Evolutionary conservation across 2,329 filamentous ascomycete genomes (phyloP).

Genomic region (Blumeria hordei): DNA sequence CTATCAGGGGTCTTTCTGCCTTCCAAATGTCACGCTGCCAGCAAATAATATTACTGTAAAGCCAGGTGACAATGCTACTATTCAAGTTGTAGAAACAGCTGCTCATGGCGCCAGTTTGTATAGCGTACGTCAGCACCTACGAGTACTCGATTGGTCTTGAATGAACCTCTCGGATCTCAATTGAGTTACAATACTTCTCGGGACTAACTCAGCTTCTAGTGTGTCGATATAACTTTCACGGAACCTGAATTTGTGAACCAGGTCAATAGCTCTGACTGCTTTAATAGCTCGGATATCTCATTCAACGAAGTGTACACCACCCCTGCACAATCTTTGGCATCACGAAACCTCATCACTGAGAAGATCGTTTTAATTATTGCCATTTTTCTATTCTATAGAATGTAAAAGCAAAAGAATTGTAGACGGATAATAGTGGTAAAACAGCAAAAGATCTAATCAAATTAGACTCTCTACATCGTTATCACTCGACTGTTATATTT

Average conservation of each 20-base stretch:
- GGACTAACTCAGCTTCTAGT: constrained; percentile 25
- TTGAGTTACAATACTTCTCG: neutral
- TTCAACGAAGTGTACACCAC: constrained; percentile 39
- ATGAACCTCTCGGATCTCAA: neutral
- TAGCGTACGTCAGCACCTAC: constrained; percentile 12
- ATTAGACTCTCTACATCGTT: too few relatives aligned
- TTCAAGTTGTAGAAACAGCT: constrained; percentile 66
- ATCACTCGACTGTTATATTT: too few relatives aligned
- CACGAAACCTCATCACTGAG: too few relatives aligned
- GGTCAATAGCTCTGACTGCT: constrained; percentile 67
- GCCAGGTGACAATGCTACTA: constrained; percentile 70
- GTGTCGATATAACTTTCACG: constrained; percentile 82
- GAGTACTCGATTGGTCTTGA: neutral
- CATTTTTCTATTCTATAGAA: too few relatives aligned
- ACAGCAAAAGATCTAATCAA: too few relatives aligned
- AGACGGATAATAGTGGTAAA: too few relatives aligned
- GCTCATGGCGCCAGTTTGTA: constrained; percentile 61
- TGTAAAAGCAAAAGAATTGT: too few relatives aligned
- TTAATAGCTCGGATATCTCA: constrained; percentile 32
- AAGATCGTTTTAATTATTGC: too few relatives aligned
- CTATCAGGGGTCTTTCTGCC: constrained; percentile 73
- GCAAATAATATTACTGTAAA: constrained; percentile 37
- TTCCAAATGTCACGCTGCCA: constrained; percentile 74
- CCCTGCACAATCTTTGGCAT: constrained; percentile 11
- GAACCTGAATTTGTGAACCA: constrained; percentile 53